Conservation (phyloP, 202 grass and related monocot species). For the Musa balbisiana region DNA sequence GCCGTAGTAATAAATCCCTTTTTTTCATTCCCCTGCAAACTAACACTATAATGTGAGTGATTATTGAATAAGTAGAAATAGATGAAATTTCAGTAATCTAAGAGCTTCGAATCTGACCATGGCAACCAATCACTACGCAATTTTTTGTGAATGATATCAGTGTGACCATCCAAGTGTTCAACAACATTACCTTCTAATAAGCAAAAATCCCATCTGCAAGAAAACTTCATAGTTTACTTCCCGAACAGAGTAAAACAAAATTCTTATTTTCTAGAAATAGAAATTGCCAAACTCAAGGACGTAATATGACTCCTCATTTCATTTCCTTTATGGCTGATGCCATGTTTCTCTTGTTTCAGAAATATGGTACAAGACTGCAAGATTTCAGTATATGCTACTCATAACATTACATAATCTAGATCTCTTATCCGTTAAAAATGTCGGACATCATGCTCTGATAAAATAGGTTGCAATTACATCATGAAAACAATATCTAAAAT, state of each 20-base stretch:
- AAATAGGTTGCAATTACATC: too few species aligned
- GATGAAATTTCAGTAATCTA: neutral
- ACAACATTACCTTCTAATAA: slow-evolving; percentile 73
- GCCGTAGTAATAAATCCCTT: slow-evolving; percentile 82
- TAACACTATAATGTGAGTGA: slow-evolving; percentile 31
- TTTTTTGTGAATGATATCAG: slow-evolving; percentile 99
- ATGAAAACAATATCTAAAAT: too few species aligned
- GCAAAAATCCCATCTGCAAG: slow-evolving; percentile 96
- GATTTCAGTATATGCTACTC: neutral
- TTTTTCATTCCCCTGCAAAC: slow-evolving; percentile 83
- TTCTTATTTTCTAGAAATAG: neutral
- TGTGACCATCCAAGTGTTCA: slow-evolving; percentile 87
- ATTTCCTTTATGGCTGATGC: neutral
- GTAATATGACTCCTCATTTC: neutral
- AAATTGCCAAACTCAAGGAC: neutral
- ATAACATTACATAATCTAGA: too few species aligned
- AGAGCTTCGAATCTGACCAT: slow-evolving; percentile 52
- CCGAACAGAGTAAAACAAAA: neutral
- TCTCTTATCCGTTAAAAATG: too few species aligned
- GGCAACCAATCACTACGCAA: slow-evolving; percentile 85
- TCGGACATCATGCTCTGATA: too few species aligned
- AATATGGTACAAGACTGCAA: neutral
- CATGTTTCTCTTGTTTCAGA: neutral
- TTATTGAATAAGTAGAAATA: too few species aligned
- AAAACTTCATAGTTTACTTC: slow-evolving; percentile 9